These are phyloP conservation scores for Trichosporon sp. DNA, from an alignment of 1,284 basidiomycete species.

Conservation along the genomic window DNA sequence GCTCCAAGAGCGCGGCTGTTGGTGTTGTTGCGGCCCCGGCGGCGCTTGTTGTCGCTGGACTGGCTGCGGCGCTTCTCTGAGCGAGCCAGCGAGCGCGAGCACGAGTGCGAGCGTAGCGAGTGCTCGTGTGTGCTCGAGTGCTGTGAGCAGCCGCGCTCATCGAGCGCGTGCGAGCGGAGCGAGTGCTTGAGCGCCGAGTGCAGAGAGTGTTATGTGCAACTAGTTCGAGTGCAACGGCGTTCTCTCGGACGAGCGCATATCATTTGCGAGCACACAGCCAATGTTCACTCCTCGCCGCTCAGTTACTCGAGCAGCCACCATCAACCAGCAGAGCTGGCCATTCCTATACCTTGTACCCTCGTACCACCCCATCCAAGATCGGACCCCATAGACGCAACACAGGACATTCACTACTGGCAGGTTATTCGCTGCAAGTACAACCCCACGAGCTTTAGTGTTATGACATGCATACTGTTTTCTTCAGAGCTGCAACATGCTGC, in stretches of 20 bases:
- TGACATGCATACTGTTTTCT: slow-evolving; percentile 2
- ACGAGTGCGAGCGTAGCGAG: background rate
- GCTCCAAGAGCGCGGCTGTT: background rate
- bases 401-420: background rate
- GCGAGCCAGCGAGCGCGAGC: background rate
- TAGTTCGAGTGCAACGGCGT: too few species aligned
- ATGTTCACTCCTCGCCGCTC: background rate
- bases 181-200: background rate
- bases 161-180: background rate
- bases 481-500: too few species aligned
- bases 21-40: background rate
- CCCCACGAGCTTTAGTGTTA: background rate
- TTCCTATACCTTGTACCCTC: background rate
- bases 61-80: background rate
- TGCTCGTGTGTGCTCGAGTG: background rate
- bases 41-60: background rate
- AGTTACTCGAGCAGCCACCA: background rate
- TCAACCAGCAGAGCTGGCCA: background rate
- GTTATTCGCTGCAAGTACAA: too few species aligned
- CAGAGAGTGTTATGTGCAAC: background rate
- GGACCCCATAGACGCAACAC: background rate
- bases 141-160: too few species aligned
- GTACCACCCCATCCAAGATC: background rate
- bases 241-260: too few species aligned
- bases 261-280: too few species aligned